Evolutionary conservation across 2,329 filamentous ascomycete species (phyloP).

Genomic region (Nannizzia gypsea): DNA sequence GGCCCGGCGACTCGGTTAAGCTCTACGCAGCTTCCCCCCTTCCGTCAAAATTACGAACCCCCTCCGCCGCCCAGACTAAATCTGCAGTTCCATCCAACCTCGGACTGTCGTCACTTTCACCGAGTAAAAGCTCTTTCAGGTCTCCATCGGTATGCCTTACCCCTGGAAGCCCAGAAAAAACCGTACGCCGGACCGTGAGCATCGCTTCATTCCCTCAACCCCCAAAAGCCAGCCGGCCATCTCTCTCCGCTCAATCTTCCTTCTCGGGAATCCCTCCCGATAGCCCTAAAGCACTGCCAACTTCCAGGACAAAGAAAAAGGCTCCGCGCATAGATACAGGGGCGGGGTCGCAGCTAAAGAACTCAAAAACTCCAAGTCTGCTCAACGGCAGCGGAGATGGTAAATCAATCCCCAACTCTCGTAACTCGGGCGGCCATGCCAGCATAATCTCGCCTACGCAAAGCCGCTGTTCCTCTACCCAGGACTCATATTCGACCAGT

Average conservation of each 20-base stretch:
- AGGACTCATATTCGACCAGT: constrained; percentile 84
- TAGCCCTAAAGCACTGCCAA: constrained; percentile 19
- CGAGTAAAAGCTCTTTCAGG: constrained; percentile 44
- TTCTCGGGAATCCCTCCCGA: constrained; percentile 8
- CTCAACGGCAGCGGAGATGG: constrained; percentile 68
- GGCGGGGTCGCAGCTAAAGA: constrained; percentile 26
- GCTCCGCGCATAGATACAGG: constrained; percentile 45
- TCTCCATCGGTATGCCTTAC: constrained; percentile 45
- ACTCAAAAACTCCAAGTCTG: constrained; percentile 54
- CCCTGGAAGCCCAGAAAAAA: constrained; percentile 47
- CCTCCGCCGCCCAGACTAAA: constrained; percentile 44
- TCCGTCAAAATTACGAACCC: constrained; percentile 46
- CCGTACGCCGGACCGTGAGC: constrained; percentile 76
- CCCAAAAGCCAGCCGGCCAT: constrained; percentile 55
- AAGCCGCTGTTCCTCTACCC: constrained; percentile 81
- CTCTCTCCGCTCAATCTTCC: constrained; percentile 23
- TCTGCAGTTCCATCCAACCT: constrained; percentile 35
- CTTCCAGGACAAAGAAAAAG: constrained; percentile 39
- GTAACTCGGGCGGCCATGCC: constrained; percentile 62
- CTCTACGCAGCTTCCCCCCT: constrained; percentile 28
- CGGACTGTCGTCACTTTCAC: constrained; percentile 38
- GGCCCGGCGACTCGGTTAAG: constrained; percentile 36
- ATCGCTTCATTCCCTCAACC: constrained; percentile 91
- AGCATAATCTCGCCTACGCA: constrained; percentile 73
- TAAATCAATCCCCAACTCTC: constrained; percentile 54